Percentiles rank a stretch among this genome's conserved stretches.
Evolutionary conservation across 73 alveolate genomes (phyloP).

Genomic region (Blepharisma stoltei): DNA sequence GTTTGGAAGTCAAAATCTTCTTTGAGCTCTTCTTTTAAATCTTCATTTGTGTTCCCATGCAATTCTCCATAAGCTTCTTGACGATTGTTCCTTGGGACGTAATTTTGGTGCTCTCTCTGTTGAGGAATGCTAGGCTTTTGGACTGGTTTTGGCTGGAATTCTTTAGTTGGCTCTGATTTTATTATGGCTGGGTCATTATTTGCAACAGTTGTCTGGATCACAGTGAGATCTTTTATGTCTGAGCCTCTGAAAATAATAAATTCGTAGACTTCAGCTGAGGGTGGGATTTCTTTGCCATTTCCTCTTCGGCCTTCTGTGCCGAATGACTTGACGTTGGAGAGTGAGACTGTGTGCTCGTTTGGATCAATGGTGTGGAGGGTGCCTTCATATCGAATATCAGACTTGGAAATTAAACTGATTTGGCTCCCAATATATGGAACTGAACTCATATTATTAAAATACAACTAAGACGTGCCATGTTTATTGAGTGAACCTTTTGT

Average conservation of each 20-base stretch:
- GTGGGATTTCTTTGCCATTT: slow-evolving; percentile 24
- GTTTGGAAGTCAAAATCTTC: slow-evolving; percentile 27
- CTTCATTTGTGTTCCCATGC: background rate
- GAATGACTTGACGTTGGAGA: background rate
- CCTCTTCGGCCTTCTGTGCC: slow-evolving; percentile 32
- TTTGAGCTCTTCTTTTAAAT: background rate
- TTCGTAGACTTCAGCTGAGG: slow-evolving; percentile 19
- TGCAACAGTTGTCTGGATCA: slow-evolving; percentile 3
- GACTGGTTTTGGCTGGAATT: slow-evolving; percentile 12
- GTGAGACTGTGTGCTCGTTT: slow-evolving; percentile 13
- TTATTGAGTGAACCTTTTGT: no score
- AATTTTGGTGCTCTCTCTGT: background rate
- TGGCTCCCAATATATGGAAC: slow-evolving; percentile 17
- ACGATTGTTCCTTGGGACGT: background rate
- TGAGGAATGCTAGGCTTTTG: background rate
- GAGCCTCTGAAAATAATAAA: slow-evolving; percentile 23
- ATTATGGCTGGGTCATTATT: background rate
- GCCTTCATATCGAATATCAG: slow-evolving; percentile 24
- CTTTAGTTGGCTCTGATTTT: background rate
- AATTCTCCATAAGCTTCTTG: slow-evolving; percentile 22
- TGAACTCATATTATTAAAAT: background rate
- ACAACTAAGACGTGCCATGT: no score
- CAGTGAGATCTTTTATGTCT: slow-evolving; percentile 20
- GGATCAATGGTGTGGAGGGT: slow-evolving; percentile 10
- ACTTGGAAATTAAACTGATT: slow-evolving; percentile 4